Evolutionary conservation across 345 rosid species (phyloP).

Genomic region (Sonneratia caseolaris): DNA sequence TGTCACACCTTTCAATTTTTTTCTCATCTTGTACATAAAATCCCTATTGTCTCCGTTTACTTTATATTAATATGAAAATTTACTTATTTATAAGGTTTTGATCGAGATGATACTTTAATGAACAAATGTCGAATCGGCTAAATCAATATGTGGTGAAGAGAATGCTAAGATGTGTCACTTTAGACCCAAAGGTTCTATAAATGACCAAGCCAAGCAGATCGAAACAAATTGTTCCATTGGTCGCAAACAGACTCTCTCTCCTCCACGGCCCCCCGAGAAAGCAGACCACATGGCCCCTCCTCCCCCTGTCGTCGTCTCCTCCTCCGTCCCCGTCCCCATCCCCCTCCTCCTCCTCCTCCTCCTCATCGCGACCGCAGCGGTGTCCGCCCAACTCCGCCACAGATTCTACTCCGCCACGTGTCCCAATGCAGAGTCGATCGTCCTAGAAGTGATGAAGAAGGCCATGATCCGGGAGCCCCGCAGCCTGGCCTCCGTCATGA

Average conservation of each 20-base stretch:
- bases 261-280: neutral
- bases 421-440: constrained; percentile 64
- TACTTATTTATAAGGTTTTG: too few species aligned
- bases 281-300: neutral
- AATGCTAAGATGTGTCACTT: neutral
- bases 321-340: constrained; percentile 5
- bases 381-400: constrained; percentile 34
- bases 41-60: too few species aligned
- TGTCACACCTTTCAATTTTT: neutral
- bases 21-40: too few species aligned
- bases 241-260: neutral
- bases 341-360: constrained; percentile 10
- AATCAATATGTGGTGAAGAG: too few species aligned
- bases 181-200: neutral
- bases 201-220: neutral
- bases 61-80: too few species aligned
- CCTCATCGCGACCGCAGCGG: constrained; percentile 19
- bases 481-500: constrained; percentile 88
- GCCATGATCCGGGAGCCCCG: constrained; percentile 61
- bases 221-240: neutral
- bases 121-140: too few species aligned
- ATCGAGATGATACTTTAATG: too few species aligned
- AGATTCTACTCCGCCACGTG: constrained; percentile 61
- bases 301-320: neutral
- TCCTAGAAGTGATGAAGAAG: constrained; percentile 45